These are phyloP conservation scores for Pontederia crassipes DNA, from an alignment of 176 grass and related monocot genomes.

Conservation along the genomic window DNA sequence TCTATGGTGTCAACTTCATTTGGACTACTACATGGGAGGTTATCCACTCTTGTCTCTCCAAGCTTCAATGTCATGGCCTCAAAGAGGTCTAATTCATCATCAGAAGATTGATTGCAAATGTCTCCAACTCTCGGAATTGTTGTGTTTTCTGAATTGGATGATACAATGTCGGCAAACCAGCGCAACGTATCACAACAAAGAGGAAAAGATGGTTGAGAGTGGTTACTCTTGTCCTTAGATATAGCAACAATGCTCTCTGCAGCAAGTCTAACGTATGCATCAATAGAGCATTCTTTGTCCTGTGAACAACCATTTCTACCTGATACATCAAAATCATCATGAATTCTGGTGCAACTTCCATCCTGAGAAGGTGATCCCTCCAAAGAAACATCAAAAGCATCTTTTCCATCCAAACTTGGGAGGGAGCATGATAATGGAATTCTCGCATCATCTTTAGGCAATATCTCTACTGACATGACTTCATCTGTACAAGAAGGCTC, in stretches of 20 bases:
- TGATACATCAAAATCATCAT: background rate
- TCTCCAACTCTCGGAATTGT: background rate
- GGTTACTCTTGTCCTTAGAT: conserved; percentile 6
- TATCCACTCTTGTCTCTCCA: conserved; percentile 25
- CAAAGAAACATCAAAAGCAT: conserved; percentile 10
- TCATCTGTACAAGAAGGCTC: conserved; percentile 40
- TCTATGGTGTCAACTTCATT: conserved; percentile 4
- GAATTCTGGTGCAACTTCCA: conserved; percentile 4
- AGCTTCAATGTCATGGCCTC: conserved; percentile 45
- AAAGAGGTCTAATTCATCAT: conserved; percentile 31
- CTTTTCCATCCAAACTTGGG: conserved; percentile 4
- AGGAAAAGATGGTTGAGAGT: background rate
- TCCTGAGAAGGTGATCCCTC: background rate
- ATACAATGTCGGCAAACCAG: conserved; percentile 50
- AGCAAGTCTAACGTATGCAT: conserved; percentile 28
- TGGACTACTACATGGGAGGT: background rate
- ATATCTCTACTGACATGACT: conserved; percentile 1
- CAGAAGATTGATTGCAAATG: conserved; percentile 3
- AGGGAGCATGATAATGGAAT: conserved; percentile 16
- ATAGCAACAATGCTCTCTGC: conserved; percentile 47
- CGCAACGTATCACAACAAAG: conserved; percentile 32
- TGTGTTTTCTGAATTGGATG: conserved; percentile 13
- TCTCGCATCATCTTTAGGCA: conserved; percentile 4
- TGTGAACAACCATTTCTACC: conserved; percentile 6
- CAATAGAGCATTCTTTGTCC: conserved; percentile 22